Conservation (phyloP, 176 grass and related monocot species). For the Hordeum marinum region DNA sequence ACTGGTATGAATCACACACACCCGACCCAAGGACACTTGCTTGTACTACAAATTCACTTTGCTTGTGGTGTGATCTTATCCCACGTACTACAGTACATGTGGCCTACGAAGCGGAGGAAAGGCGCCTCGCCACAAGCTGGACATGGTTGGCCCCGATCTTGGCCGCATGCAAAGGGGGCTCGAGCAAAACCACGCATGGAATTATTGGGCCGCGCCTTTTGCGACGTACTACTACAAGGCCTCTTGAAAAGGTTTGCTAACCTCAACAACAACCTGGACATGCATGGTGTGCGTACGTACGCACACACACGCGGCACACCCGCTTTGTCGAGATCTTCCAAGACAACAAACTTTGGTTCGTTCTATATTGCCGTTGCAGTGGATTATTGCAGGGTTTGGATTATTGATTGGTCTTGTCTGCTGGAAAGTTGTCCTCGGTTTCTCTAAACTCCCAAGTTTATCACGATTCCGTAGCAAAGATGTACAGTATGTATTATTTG, state of each 20-base stretch:
- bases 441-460: no score
- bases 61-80: background rate
- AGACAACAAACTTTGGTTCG: background rate
- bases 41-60: background rate
- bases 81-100: no score
- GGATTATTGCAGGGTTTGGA: no score
- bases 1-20: background rate
- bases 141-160: constrained; percentile 13
- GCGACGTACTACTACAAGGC: constrained; percentile 12
- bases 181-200: background rate
- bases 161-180: background rate
- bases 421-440: no score
- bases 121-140: constrained; percentile 10
- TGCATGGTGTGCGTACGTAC: background rate
- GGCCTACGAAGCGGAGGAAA: background rate
- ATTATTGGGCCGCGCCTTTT: constrained; percentile 16
- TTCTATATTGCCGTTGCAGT: background rate
- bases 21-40: background rate
- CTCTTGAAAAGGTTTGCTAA: background rate
- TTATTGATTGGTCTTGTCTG: no score
- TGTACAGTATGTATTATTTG: no score
- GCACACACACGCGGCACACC: background rate
- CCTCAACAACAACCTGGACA: constrained; percentile 26
- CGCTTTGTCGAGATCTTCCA: background rate
- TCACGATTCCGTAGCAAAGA: no score